These are phyloP conservation scores for Neospora caninum DNA, from an alignment of 169 alveolate genomes.

Conservation along the genomic window DNA sequence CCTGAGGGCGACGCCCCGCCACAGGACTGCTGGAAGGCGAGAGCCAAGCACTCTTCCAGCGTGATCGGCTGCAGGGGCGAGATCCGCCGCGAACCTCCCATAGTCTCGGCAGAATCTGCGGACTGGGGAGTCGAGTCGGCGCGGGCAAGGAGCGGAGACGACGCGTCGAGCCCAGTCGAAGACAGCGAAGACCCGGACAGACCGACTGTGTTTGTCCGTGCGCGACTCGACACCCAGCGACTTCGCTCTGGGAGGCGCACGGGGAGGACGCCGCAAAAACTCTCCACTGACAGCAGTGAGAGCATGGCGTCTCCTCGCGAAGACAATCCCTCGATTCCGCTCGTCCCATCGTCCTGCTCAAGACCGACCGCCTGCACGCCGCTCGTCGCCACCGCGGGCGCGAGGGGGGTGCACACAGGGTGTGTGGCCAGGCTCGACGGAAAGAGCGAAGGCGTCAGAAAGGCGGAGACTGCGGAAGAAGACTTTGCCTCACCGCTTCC, in stretches of 20 bases:
- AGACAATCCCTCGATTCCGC: not conserved
- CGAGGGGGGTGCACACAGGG: not conserved
- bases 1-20: not conserved
- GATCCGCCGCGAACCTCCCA: too few species aligned
- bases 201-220: not conserved
- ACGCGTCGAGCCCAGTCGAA: not conserved
- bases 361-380: not conserved
- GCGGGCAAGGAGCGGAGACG: not conserved
- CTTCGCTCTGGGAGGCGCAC: conserved; percentile 17
- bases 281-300: not conserved
- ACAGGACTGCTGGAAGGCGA: not conserved
- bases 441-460: not conserved
- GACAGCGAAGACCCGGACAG: not conserved
- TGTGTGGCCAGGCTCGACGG: not conserved
- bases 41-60: not conserved
- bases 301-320: not conserved
- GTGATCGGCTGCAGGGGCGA: conserved; percentile 23
- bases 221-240: conserved; percentile 8
- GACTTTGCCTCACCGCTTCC: too few species aligned
- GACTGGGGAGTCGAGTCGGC: not conserved
- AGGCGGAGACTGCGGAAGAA: too few species aligned
- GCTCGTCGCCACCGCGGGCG: not conserved
- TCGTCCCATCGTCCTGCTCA: not conserved
- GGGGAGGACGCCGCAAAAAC: conserved; percentile 29
- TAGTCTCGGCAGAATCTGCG: not conserved